Evolutionary conservation across 176 grass and related monocot species (phyloP).

Genomic region (sorghum (Sorghum bicolor)): Sorghum_bicolor_NCBIv3 NC_012878.2:57352501-57353000

Average conservation of each 20-base stretch:
- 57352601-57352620: no score
- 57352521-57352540: no score
- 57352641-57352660: no score
- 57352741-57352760: neutral
- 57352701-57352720: neutral
- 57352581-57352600: no score
- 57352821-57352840: neutral
- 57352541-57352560: no score
- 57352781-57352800: neutral
- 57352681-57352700: neutral
- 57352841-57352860: neutral
- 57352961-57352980: neutral
- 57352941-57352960: neutral
- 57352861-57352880: slow-evolving; percentile 12
- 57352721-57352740: neutral
- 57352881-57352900: slow-evolving; percentile 34
- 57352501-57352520: no score
- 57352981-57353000: slow-evolving; percentile 2
- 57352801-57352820: neutral
- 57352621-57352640: no score
- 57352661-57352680: neutral
- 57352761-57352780: neutral
- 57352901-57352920: slow-evolving; percentile 31
- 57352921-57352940: neutral
- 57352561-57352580: no score